These are phyloP conservation scores for Cicer chorassanicum DNA, from an alignment of 306 rosid genomes.

Conservation along the genomic window DNA sequence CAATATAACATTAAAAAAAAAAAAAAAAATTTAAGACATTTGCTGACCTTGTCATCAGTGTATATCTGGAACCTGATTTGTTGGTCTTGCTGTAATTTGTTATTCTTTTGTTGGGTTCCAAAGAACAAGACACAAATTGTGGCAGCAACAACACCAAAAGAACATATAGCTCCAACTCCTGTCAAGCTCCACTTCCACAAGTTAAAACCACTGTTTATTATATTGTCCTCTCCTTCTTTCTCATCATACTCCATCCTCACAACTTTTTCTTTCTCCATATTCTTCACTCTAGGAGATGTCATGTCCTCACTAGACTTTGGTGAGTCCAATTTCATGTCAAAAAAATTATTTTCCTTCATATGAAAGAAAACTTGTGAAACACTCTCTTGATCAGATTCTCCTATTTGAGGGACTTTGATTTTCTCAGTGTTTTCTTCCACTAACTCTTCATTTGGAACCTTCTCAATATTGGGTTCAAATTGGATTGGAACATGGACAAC, in stretches of 20 bases:
- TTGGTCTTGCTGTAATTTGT: conserved; percentile 51
- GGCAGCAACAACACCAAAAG: conserved; percentile 87
- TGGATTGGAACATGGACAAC: conserved; percentile 54
- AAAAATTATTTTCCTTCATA: conserved; percentile 68
- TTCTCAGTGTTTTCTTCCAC: conserved; percentile 44
- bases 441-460: conserved; percentile 30
- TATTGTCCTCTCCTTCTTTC: conserved; percentile 33
- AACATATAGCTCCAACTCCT: conserved; percentile 89
- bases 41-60: conserved; percentile 71
- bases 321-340: conserved; percentile 79
- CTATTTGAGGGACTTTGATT: conserved; percentile 4
- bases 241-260: conserved; percentile 35
- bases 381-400: conserved; percentile 54
- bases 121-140: conserved; percentile 68
- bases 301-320: conserved; percentile 62
- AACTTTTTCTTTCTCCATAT: conserved; percentile 44
- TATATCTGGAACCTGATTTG: conserved; percentile 69
- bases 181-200: conserved; percentile 72
- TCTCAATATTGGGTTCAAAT: conserved; percentile 44
- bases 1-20: neutral
- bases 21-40: conserved; percentile 12
- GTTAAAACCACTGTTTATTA: conserved; percentile 44
- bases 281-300: conserved; percentile 61
- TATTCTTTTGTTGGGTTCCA: conserved; percentile 64
- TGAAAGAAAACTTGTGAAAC: conserved; percentile 66